These are phyloP conservation scores for Mycena olivaceomarginata DNA, from an alignment of 768 basidiomycete genomes.

Conservation along the genomic window DNA sequence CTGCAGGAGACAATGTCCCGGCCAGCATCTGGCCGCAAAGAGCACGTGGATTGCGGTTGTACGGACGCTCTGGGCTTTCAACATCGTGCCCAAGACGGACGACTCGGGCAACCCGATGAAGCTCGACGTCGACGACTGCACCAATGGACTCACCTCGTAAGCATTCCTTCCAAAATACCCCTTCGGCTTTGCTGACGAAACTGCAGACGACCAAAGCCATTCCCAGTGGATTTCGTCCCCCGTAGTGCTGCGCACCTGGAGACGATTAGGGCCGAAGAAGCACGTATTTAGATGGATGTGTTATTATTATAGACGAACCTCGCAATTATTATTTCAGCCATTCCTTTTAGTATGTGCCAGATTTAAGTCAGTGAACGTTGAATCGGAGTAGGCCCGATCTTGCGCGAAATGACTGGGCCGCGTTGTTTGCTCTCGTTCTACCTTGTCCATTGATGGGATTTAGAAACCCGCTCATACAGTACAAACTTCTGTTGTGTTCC, in stretches of 20 bases:
- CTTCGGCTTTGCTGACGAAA: not conserved
- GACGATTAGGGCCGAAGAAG: not conserved
- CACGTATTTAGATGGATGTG: too few relatives aligned
- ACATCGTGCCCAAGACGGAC: not conserved
- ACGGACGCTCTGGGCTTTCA: not conserved
- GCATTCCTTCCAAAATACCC: not conserved
- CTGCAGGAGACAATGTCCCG: conserved; percentile 1
- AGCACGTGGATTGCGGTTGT: not conserved
- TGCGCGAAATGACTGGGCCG: too few relatives aligned
- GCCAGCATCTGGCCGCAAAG: conserved; percentile 9
- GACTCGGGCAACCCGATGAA: not conserved
- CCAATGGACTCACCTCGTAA: conserved; percentile 12
- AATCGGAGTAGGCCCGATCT: too few relatives aligned
- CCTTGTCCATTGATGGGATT: too few relatives aligned
- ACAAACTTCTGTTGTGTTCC: too few relatives aligned
- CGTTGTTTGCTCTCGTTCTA: too few relatives aligned
- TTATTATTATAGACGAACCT: too few relatives aligned
- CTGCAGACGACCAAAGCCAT: not conserved
- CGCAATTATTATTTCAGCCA: too few relatives aligned
- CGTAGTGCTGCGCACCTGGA: conserved; percentile 16
- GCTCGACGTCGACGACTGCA: not conserved
- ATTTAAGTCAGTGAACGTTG: too few relatives aligned
- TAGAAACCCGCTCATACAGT: too few relatives aligned
- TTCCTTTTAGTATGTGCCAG: too few relatives aligned
- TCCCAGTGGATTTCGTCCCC: conserved; percentile 6